Base-by-base conservation (phyloP, 2,329 filamentous ascomycete genomes). In the Diplodia sapinea region DNA sequence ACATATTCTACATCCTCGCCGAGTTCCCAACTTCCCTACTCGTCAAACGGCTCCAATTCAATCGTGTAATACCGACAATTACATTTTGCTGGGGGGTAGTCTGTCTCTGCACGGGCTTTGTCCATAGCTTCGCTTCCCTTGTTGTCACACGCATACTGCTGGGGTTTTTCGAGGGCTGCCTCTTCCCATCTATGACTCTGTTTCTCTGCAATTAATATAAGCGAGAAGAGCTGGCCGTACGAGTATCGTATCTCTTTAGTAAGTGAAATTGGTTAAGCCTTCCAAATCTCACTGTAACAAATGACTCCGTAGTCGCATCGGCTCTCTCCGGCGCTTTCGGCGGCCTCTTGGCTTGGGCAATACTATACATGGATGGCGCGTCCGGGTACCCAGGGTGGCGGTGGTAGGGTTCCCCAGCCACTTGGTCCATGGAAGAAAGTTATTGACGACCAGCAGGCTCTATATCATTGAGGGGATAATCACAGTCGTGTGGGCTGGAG, bases 1-100 rank as follows among this genome's bases (percentile, higher is more conserved):
- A 77, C 69, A 76, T 77, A 56, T 76, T 77, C 62, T 77, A 78
- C 55, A 77, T 78, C 52, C 69, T 77, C 6, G 76, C 76, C 4
- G 75, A 78, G 72, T 77, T 78, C 36, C 75, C 75, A 1, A 76
- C 75, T 0, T 77, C 76, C 2, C 57, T 78, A 7, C 67, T 75
- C 1, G 75, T 77, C 12, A 77, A 78, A 36, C 70, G 75, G 2
- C 71, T 78, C 6, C 74, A 77, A 20, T 78, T 77, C 69, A 75
- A 77, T 29, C 72, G 74, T 15, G 75, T 76, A 0, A 77, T 76
- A 1, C 75, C 75, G 0, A 69, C 68, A 1, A 74, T 74, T 8
- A 73, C 73, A 1, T 74, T 75, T 49, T 71, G 70, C 68, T 75
- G 73, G 73, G 73, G 73, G 6, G 12, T 73, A 2, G 71, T 74